These are phyloP conservation scores for Lachnellula willkommii DNA, from an alignment of 2,329 filamentous ascomycete species.

Conservation along the genomic window DNA sequence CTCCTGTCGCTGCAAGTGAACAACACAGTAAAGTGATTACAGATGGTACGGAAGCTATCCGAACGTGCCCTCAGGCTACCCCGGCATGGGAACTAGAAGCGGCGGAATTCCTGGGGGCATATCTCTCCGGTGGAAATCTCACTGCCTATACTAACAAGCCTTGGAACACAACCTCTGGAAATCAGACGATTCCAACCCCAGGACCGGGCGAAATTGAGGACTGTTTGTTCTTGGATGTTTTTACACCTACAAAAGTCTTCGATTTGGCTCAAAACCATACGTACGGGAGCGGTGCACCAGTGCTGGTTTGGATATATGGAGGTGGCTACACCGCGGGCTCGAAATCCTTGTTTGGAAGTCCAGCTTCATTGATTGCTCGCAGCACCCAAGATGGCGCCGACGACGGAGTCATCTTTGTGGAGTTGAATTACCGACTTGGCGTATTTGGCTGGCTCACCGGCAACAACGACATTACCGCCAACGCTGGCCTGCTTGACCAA, in stretches of 20 bases:
- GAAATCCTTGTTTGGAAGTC: slow-evolving; percentile 36
- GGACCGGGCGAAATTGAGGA: slow-evolving; percentile 33
- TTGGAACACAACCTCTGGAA: no score
- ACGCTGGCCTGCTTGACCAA: neutral
- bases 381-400: slow-evolving; percentile 22
- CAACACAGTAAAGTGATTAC: slow-evolving; percentile 26
- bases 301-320: slow-evolving; percentile 47
- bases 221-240: slow-evolving; percentile 43
- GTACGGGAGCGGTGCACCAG: slow-evolving; percentile 31
- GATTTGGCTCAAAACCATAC: slow-evolving; percentile 8
- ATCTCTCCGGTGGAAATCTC: neutral
- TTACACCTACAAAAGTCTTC: slow-evolving; percentile 35
- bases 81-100: neutral
- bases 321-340: slow-evolving; percentile 41
- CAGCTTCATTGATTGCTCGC: slow-evolving; percentile 36
- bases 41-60: slow-evolving; percentile 25
- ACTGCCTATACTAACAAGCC: no score
- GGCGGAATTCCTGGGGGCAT: neutral
- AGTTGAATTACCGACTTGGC: slow-evolving; percentile 31
- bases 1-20: slow-evolving; percentile 30
- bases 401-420: slow-evolving; percentile 35
- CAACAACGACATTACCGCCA: neutral
- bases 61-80: slow-evolving; percentile 3
- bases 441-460: no score
- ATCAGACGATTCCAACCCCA: neutral